Percentiles rank a stretch among this genome's conserved stretches.
Evolutionary conservation across 2,329 filamentous ascomycete genomes (phyloP).

Genomic region (Rutstroemia sp.): DNA sequence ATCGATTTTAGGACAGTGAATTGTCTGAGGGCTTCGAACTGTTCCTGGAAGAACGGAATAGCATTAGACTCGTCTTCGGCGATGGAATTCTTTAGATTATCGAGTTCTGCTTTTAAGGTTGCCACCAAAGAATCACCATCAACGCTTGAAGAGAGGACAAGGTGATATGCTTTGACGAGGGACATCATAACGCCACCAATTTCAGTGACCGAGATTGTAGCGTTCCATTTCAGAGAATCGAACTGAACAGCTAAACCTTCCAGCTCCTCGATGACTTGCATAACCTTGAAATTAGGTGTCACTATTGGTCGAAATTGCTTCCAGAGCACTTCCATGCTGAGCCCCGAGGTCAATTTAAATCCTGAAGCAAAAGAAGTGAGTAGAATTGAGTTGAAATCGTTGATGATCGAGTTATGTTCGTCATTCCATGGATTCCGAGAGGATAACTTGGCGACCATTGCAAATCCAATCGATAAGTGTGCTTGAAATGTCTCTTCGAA

Average conservation of each 20-base stretch:
- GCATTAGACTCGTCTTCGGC: constrained; percentile 35
- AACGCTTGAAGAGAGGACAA: constrained; percentile 39
- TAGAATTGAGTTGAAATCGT: constrained; percentile 32
- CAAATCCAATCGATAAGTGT: constrained; percentile 40
- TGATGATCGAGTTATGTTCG: constrained; percentile 8
- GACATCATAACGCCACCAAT: constrained; percentile 47
- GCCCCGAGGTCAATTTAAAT: constrained; percentile 66
- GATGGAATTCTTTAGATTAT: constrained; percentile 40
- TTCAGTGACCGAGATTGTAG: constrained; percentile 42
- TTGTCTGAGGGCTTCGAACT: constrained; percentile 53
- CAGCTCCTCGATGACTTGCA: constrained; percentile 43
- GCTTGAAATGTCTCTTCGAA: constrained; percentile 61
- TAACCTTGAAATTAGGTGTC: constrained; percentile 38
- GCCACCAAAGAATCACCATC: constrained; percentile 35
- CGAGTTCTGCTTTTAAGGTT: constrained; percentile 44
- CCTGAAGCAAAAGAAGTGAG: constrained; percentile 56
- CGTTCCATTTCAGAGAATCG: constrained; percentile 53
- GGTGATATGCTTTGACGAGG: constrained; percentile 47
- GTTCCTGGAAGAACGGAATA: constrained; percentile 42
- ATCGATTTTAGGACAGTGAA: constrained; percentile 21
- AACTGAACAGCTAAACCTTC: constrained; percentile 52
- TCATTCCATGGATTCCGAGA: background rate
- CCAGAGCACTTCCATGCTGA: constrained; percentile 79
- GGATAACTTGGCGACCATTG: constrained; percentile 12
- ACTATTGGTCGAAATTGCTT: constrained; percentile 58